These are phyloP conservation scores for Trichoderma sp. DNA, from an alignment of 2,329 filamentous ascomycete species.

Conservation along the genomic window DNA sequence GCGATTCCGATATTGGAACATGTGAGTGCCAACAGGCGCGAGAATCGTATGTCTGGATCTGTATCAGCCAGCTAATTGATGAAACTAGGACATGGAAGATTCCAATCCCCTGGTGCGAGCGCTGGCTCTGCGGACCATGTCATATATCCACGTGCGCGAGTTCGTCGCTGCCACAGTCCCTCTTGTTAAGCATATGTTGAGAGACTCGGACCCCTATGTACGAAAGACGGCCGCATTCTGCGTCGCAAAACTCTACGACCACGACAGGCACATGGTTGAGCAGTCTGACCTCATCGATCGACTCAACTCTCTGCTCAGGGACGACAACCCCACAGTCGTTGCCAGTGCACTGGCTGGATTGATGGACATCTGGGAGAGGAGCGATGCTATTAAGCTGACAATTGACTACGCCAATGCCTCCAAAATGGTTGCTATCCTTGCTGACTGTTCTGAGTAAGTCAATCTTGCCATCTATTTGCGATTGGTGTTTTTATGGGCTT, in stretches of 20 bases:
- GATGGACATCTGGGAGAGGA: slow-evolving; percentile 98
- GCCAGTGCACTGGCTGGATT: slow-evolving; percentile 86
- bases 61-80: slow-evolving; percentile 14
- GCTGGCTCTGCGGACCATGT: slow-evolving; percentile 89
- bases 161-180: slow-evolving; percentile 89
- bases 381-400: slow-evolving; percentile 94
- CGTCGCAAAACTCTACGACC: slow-evolving; percentile 96
- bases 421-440: slow-evolving; percentile 94
- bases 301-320: slow-evolving; percentile 82
- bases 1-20: slow-evolving; percentile 83
- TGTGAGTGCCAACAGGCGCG: slow-evolving; percentile 44
- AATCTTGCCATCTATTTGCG: background rate
- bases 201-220: slow-evolving; percentile 89
- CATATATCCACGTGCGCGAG: slow-evolving; percentile 93
- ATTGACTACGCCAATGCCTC: slow-evolving; percentile 97
- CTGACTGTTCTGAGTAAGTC: slow-evolving; percentile 92
- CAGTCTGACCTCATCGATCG: slow-evolving; percentile 86
- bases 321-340: slow-evolving; percentile 96
- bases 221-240: slow-evolving; percentile 96
- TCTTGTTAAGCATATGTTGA: slow-evolving; percentile 76
- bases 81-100: slow-evolving; percentile 82
- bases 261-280: slow-evolving; percentile 88
- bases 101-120: slow-evolving; percentile 88
- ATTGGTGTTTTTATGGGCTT: background rate
- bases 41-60: slow-evolving; percentile 7